A percentile compares a stretch with the other conserved stretches of the same genome.
These are phyloP conservation scores for Clarireedia paspali DNA, from an alignment of 2,329 filamentous ascomycete genomes.

Conservation along the genomic window DNA sequence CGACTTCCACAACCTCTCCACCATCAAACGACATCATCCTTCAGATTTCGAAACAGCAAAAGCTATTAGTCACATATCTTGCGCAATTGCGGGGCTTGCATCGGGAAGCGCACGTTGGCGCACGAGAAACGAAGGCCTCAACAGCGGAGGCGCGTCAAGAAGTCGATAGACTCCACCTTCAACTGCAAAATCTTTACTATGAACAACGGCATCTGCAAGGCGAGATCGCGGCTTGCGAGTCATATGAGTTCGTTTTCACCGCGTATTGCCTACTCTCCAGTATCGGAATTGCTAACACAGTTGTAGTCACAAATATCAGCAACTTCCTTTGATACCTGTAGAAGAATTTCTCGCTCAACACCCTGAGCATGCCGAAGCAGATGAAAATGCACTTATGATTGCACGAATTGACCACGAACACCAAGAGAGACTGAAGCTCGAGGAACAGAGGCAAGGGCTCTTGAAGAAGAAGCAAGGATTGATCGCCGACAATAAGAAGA, in stretches of 20 bases:
- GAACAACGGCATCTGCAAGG: slow-evolving; percentile 86
- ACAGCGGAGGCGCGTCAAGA: slow-evolving; percentile 85
- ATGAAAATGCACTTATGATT: slow-evolving; percentile 78
- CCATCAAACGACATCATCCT: slow-evolving; percentile 43
- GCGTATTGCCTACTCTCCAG: background rate
- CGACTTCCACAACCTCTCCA: slow-evolving; percentile 36
- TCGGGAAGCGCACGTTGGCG: slow-evolving; percentile 70
- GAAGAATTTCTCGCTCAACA: slow-evolving; percentile 73
- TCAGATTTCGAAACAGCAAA: slow-evolving; percentile 67
- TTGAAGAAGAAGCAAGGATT: slow-evolving; percentile 64
- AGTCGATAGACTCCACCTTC: slow-evolving; percentile 83
- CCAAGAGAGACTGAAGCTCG: slow-evolving; percentile 72
- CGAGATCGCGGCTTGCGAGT: slow-evolving; percentile 85
- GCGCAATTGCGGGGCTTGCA: slow-evolving; percentile 77
- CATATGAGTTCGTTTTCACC: slow-evolving; percentile 67
- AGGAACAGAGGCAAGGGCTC: slow-evolving; percentile 73
- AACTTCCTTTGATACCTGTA: slow-evolving; percentile 74
- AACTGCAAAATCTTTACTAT: slow-evolving; percentile 93
- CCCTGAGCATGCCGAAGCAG: slow-evolving; percentile 64
- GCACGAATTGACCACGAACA: slow-evolving; percentile 89
- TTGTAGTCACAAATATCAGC: slow-evolving; percentile 73
- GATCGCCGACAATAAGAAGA: slow-evolving; percentile 76
- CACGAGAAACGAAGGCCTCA: slow-evolving; percentile 75
- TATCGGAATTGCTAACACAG: background rate
- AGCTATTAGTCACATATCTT: slow-evolving; percentile 69